Percentiles rank a stretch among this genome's conserved stretches.
These are phyloP conservation scores for Suillus variegatus DNA, from an alignment of 768 basidiomycete species.

Conservation along the genomic window DNA sequence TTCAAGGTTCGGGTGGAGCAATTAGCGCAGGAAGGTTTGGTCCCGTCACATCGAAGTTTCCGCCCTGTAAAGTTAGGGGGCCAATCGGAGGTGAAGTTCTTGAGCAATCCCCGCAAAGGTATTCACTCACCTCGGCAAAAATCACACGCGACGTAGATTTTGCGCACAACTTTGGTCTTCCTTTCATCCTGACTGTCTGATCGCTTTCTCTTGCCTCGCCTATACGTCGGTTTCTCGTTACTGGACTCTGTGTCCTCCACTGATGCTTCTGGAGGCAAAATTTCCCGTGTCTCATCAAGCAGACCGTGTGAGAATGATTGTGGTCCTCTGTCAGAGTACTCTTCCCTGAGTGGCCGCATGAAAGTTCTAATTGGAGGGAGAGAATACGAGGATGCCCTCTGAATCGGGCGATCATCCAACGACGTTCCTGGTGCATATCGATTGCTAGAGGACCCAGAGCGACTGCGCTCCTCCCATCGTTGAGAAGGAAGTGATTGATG, in stretches of 20 bases:
- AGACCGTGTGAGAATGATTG: constrained; percentile 30
- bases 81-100: not conserved
- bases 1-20: constrained; percentile 53
- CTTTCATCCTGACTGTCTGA: constrained; percentile 20
- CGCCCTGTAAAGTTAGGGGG: constrained; percentile 46
- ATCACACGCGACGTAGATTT: constrained; percentile 62
- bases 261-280: not conserved
- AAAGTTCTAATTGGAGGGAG: constrained; percentile 30
- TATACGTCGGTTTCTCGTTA: not conserved
- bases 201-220: constrained; percentile 11
- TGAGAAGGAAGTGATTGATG: constrained; percentile 28
- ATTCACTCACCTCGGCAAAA: constrained; percentile 68
- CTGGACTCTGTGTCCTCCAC: constrained; percentile 4
- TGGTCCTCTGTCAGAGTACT: constrained; percentile 22
- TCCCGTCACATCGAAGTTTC: constrained; percentile 76
- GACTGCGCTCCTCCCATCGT: constrained; percentile 25
- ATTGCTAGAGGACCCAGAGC: constrained; percentile 24
- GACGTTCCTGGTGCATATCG: constrained; percentile 12
- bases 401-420: constrained; percentile 20
- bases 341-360: constrained; percentile 23
- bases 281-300: constrained; percentile 20
- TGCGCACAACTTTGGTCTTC: constrained; percentile 22
- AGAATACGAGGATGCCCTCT: constrained; percentile 19
- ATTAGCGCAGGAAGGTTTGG: constrained; percentile 60
- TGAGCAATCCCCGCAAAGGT: not conserved